Percentiles rank a stretch among this genome's conserved stretches.
Conservation (phyloP, 2,329 filamentous ascomycete genomes). For the Claviceps pazoutovae region DNA sequence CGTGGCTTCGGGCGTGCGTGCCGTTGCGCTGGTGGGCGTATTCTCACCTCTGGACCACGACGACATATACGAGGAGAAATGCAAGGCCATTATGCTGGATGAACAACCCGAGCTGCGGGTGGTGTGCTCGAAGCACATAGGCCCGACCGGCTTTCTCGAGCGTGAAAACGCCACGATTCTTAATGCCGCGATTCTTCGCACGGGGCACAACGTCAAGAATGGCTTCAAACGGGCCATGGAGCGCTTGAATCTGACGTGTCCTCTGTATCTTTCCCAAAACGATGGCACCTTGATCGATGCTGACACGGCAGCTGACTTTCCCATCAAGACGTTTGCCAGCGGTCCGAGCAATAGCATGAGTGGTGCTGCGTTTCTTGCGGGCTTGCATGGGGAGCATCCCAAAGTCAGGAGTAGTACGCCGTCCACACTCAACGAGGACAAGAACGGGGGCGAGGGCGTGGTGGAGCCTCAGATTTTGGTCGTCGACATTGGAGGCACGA, state of each 20-base stretch:
- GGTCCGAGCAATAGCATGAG: slow-evolving; percentile 41
- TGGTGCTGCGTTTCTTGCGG: slow-evolving; percentile 39
- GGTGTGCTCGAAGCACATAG: slow-evolving; percentile 30
- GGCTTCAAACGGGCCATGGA: slow-evolving; percentile 33
- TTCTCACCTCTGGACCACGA: slow-evolving; percentile 32
- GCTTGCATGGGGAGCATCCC: slow-evolving; percentile 21
- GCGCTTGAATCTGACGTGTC: slow-evolving; percentile 26
- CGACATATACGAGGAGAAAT: slow-evolving; percentile 25
- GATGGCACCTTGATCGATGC: slow-evolving; percentile 38
- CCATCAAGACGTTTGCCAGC: slow-evolving; percentile 39
- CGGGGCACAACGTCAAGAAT: slow-evolving; percentile 30
- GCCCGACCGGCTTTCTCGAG: slow-evolving; percentile 28
- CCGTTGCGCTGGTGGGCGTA: slow-evolving; percentile 29
- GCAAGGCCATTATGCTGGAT: slow-evolving; percentile 22
- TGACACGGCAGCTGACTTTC: slow-evolving; percentile 30
- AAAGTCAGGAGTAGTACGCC: too few species aligned
- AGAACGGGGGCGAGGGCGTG: not conserved
- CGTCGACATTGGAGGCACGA: slow-evolving; percentile 47
- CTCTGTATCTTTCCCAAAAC: slow-evolving; percentile 37
- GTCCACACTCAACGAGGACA: not conserved
- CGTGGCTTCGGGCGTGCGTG: slow-evolving; percentile 19
- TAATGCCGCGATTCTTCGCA: slow-evolving; percentile 36
- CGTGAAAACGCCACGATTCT: slow-evolving; percentile 41
- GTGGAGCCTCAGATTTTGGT: slow-evolving; percentile 28
- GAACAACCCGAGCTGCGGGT: slow-evolving; percentile 21